Conservation (phyloP, 345 rosid genomes). For the Gossypium rotundifolium region DNA sequence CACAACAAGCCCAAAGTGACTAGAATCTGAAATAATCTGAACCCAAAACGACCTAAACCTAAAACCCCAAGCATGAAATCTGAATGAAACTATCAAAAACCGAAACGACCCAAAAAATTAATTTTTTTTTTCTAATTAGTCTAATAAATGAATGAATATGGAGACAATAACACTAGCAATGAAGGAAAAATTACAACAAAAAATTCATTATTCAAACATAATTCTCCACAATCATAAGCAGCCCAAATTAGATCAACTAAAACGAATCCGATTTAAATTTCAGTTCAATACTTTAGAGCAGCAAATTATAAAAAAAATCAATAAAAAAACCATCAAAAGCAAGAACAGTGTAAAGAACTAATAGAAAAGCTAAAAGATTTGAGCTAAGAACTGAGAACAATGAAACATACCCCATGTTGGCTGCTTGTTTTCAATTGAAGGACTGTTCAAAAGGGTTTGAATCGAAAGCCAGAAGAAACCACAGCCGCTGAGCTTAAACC, state of each 20-base stretch:
- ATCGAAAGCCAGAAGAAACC: neutral
- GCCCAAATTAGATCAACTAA: neutral
- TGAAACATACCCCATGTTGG: constrained; percentile 16
- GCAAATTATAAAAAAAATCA: neutral
- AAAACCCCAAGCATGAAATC: too few relatives aligned
- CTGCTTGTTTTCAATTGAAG: neutral
- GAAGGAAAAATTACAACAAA: neutral
- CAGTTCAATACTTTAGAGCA: neutral
- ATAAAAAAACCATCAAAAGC: neutral
- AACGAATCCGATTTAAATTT: neutral
- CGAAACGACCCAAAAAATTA: too few relatives aligned
- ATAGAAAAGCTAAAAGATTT: neutral
- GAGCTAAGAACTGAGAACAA: neutral
- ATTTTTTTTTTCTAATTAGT: neutral
- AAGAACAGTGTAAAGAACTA: neutral
- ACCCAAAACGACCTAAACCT: too few relatives aligned
- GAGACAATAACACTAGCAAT: neutral
- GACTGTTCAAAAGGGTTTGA: neutral
- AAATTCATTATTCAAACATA: neutral
- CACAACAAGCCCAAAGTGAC: too few relatives aligned
- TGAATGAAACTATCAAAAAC: too few relatives aligned
- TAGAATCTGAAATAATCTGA: too few relatives aligned
- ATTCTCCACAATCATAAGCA: neutral
- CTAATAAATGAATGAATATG: neutral
- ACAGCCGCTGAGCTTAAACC: constrained; percentile 10